Evolutionary conservation across 164 flowering plant genomes (phyloP).

Genomic region (Vitis cinerea): DNA sequence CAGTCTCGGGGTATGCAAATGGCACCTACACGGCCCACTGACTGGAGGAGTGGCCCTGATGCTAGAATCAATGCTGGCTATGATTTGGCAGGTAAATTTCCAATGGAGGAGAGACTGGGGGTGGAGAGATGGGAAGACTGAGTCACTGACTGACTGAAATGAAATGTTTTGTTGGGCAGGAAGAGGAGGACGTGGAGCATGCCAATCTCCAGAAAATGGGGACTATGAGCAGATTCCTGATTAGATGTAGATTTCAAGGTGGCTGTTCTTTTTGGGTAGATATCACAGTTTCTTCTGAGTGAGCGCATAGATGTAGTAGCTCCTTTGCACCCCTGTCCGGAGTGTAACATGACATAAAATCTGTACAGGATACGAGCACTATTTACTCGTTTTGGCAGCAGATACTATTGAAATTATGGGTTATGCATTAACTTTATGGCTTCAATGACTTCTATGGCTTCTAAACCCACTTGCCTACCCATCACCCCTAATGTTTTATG

Average conservation of each 20-base stretch:
- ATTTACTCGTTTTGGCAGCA: not conserved
- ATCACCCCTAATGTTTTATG: too few relatives aligned
- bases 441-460: too few relatives aligned
- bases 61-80: slow-evolving; percentile 25
- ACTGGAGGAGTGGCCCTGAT: slow-evolving; percentile 48
- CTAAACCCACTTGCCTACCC: not conserved
- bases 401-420: slow-evolving; percentile 11
- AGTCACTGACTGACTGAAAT: slow-evolving; percentile 1
- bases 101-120: too few relatives aligned
- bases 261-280: slow-evolving; percentile 1
- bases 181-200: slow-evolving; percentile 34
- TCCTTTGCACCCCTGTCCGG: not conserved
- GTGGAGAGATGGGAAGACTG: not conserved
- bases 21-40: slow-evolving; percentile 33
- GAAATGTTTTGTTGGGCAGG: slow-evolving; percentile 21
- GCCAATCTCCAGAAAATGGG: slow-evolving; percentile 62
- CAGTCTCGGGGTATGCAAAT: slow-evolving; percentile 45
- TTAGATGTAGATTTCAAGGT: slow-evolving; percentile 11
- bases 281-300: not conserved
- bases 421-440: not conserved
- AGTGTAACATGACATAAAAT: slow-evolving; percentile 4
- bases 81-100: slow-evolving; percentile 37
- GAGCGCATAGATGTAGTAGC: slow-evolving; percentile 11
- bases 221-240: slow-evolving; percentile 45
- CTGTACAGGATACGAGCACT: slow-evolving; percentile 21